Conservation (phyloP, 2,329 filamentous ascomycete genomes). For the Epichloe sylvatica region DNA sequence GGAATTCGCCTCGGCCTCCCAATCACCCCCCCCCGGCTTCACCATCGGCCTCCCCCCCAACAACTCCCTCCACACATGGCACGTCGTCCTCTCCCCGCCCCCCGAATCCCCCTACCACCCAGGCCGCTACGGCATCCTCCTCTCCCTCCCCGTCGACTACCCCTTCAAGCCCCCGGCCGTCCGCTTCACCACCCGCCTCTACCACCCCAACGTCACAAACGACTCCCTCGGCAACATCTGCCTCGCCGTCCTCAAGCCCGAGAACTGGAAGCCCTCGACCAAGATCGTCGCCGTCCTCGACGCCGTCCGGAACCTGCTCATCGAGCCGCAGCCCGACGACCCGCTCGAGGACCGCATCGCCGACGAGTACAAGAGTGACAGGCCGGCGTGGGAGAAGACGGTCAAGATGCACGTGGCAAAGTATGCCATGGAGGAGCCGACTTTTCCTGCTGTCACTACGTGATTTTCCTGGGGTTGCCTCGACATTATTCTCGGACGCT, state of each 20-base stretch:
- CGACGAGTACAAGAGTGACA: conserved; percentile 63
- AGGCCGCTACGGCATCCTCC: conserved; percentile 59
- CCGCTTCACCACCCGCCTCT: conserved; percentile 77
- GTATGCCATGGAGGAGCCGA: conserved; percentile 44
- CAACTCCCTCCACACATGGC: conserved; percentile 38
- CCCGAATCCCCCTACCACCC: conserved; percentile 37
- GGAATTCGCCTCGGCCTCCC: conserved; percentile 40
- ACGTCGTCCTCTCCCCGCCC: conserved; percentile 33
- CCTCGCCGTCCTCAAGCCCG: conserved; percentile 65
- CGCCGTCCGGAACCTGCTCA: conserved; percentile 58
- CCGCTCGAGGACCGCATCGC: conserved; percentile 78
- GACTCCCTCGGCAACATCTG: conserved; percentile 77
- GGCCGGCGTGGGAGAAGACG: conserved; percentile 56
- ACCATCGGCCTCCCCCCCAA: conserved; percentile 31
- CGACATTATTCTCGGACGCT: too few relatives aligned
- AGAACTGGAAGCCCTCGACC: conserved; percentile 85
- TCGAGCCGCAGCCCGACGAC: conserved; percentile 77
- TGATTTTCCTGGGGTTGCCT: too few relatives aligned
- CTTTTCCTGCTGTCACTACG: conserved; percentile 16
- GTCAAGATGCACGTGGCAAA: conserved; percentile 60
- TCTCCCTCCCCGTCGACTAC: conserved; percentile 66
- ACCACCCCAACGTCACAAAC: conserved; percentile 90
- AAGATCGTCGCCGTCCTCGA: conserved; percentile 63
- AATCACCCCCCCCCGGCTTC: conserved; percentile 33
- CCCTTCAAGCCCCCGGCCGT: conserved; percentile 79